These are phyloP conservation scores for Alternaria hordeiaustralica DNA, from an alignment of 2,329 filamentous ascomycete genomes.

Conservation along the genomic window DNA sequence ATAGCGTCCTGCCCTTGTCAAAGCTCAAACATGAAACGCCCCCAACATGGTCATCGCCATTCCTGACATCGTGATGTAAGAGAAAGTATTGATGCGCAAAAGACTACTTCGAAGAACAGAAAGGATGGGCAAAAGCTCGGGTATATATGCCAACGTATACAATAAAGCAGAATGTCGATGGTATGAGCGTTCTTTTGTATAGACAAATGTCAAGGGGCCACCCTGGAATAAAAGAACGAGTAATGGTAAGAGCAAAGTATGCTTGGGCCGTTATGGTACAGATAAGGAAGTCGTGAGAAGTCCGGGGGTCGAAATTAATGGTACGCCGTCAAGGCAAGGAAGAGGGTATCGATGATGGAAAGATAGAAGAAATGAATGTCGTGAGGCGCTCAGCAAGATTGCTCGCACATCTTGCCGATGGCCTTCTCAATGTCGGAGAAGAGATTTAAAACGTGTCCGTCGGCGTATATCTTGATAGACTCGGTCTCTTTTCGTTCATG, in stretches of 20 bases:
- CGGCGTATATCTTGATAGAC: constrained; percentile 53
- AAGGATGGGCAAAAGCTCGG: constrained; percentile 2
- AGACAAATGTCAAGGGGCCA: constrained; percentile 17
- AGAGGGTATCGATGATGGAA: constrained; percentile 13
- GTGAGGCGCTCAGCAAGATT: constrained; percentile 38
- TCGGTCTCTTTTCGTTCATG: constrained; percentile 48
- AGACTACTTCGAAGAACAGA: constrained; percentile 12
- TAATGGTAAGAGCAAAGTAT: constrained; percentile 21
- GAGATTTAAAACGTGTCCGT: constrained; percentile 50
- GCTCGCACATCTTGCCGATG: constrained; percentile 52
- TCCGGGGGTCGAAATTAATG: constrained; percentile 27
- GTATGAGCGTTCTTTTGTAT: constrained; percentile 7
- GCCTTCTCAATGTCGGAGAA: constrained; percentile 53
- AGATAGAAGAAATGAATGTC: constrained; percentile 13
- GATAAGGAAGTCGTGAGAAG: constrained; percentile 22
- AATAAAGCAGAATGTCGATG: constrained; percentile 11
- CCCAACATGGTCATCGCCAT: constrained; percentile 20
- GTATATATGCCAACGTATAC: constrained; percentile 11
- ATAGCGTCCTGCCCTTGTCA: constrained; percentile 19
- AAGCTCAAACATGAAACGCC: constrained; percentile 37
- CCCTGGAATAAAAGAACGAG: constrained; percentile 15
- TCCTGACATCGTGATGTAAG: constrained; percentile 15
- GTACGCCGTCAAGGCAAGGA: constrained; percentile 20
- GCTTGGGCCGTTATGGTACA: constrained; percentile 39
- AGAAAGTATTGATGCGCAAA: constrained; percentile 19